Base-by-base conservation (phyloP, 2,329 filamentous ascomycete species). In the Teratosphaeria pseudoeucalypti region DNA sequence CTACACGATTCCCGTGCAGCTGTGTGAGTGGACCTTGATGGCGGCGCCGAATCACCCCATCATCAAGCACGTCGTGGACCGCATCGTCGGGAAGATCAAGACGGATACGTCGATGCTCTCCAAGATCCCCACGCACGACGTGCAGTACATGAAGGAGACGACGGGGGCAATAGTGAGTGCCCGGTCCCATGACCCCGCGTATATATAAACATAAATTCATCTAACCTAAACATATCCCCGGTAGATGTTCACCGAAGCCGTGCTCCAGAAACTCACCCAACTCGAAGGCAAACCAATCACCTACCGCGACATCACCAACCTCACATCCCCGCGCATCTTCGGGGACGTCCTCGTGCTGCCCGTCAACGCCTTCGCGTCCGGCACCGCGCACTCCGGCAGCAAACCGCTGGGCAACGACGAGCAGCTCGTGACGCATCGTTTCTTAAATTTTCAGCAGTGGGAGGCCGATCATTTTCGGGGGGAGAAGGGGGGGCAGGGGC, bases 281-380 rank as follows among this genome's bases (percentile, higher is more conserved):
- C 52, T 56, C 26, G 55, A 55, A n/a, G 55, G 58, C 12, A 16
- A 47, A 10, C 19, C 54, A 29, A 27, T 64, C 26, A 54, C 53
- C 2, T 29, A 47, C 34, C 23, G n/a, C 10, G 57, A 63, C 32
- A 55, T 64, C 52, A 58, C 57, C 11, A 58, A 60, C 19, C 56
- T 64, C 27, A 56, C 52, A 34, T 52, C 32, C 19, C 61, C 61
- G 26, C 61, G 47, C 39, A 54, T 65, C 7, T 56, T 65, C 19
- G 62, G 62, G 19, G 63, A 65, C 52, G 62, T 65, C 11, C 56
- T 65, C 5, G 55, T 66, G 49, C 32, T 66, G 11, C 64, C 64
- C 12, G 58, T 65, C 58, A 63, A 58, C 56, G 60, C 56, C 7
- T 66, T 65, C 32, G 64, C 57, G 3, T 59, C 61, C 32, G 62